Conservation (phyloP, 768 basidiomycete species). For the Lyophyllum decastes region DNA sequence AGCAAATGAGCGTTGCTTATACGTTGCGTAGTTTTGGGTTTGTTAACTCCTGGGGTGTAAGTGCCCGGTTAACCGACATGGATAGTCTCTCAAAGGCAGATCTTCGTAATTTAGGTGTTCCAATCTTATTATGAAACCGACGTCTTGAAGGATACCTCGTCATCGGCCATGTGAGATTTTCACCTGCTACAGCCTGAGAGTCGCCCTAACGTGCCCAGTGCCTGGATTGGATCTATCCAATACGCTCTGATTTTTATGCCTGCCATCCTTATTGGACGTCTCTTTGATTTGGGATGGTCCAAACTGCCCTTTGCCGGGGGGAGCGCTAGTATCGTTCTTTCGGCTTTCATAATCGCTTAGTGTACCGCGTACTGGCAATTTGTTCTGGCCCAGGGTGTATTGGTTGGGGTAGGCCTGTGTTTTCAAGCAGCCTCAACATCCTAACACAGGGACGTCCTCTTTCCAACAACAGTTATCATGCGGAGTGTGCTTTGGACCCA, state of each 20-base stretch:
- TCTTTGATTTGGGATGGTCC: constrained; percentile 65
- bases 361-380: constrained; percentile 70
- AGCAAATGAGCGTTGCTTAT: background rate
- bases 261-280: constrained; percentile 51
- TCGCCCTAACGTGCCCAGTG: constrained; percentile 16
- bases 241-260: constrained; percentile 52
- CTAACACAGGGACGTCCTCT: background rate
- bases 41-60: constrained; percentile 59
- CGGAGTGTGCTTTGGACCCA: constrained; percentile 45
- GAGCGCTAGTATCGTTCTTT: constrained; percentile 45
- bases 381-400: constrained; percentile 63
- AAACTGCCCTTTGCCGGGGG: constrained; percentile 44
- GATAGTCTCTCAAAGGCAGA: background rate
- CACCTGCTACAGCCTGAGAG: background rate
- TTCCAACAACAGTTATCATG: constrained; percentile 11
- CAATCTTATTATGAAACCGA: constrained; percentile 59
- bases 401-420: constrained; percentile 46
- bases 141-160: constrained; percentile 39
- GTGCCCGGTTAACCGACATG: constrained; percentile 14
- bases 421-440: background rate
- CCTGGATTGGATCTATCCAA: constrained; percentile 40
- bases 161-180: constrained; percentile 54
- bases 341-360: constrained; percentile 56
- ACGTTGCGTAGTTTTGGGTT: constrained; percentile 45
- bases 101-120: constrained; percentile 46